Evolutionary conservation across 1,139 yeast species (phyloP).

Genomic region (Candida labiduridarum): DNA sequence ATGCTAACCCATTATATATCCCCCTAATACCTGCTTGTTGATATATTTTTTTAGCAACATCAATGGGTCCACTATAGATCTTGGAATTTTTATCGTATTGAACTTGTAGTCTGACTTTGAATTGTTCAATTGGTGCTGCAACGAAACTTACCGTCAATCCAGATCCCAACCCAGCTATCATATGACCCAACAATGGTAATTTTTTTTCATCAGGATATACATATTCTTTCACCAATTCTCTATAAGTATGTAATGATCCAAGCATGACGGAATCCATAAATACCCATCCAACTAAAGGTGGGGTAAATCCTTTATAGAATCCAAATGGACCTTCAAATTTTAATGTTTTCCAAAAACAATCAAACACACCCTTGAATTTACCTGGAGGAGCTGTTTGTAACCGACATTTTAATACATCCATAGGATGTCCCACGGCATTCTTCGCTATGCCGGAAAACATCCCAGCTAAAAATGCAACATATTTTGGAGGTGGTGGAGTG

Average conservation of each 20-base stretch:
- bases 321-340: slow-evolving; percentile 76
- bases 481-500: slow-evolving; percentile 48
- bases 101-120: slow-evolving; percentile 85
- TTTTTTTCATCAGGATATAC: slow-evolving; percentile 59
- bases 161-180: slow-evolving; percentile 77
- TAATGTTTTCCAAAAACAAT: slow-evolving; percentile 73
- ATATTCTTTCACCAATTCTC: slow-evolving; percentile 65
- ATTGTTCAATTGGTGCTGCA: slow-evolving; percentile 91
- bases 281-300: slow-evolving; percentile 92
- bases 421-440: slow-evolving; percentile 91
- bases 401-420: slow-evolving; percentile 87
- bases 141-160: slow-evolving; percentile 93
- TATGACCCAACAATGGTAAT: slow-evolving; percentile 74
- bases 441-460: slow-evolving; percentile 85
- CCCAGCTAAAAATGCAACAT: slow-evolving; percentile 85
- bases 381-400: slow-evolving; percentile 78
- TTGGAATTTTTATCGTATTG: slow-evolving; percentile 81
- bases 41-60: slow-evolving; percentile 60
- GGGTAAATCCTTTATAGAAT: slow-evolving; percentile 86
- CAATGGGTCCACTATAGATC: slow-evolving; percentile 75
- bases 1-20: slow-evolving; percentile 75
- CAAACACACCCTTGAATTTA: slow-evolving; percentile 78
- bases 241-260: slow-evolving; percentile 79
- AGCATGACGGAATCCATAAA: slow-evolving; percentile 89
- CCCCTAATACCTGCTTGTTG: slow-evolving; percentile 67